Evolutionary conservation across 1,139 yeast species (phyloP).

Genomic region (Spathaspora sp.): DNA sequence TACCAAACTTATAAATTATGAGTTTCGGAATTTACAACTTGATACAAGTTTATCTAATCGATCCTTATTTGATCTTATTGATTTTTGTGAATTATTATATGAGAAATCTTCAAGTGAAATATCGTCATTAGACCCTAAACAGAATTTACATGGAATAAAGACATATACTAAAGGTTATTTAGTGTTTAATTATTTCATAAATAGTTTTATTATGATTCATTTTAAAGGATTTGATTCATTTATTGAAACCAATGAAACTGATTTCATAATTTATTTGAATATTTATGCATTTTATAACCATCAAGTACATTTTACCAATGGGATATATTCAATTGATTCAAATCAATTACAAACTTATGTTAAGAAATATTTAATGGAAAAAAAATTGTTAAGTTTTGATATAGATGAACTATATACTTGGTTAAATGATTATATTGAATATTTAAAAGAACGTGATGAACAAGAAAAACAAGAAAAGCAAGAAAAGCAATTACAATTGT

Average conservation of each 20-base stretch:
- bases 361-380: conserved; percentile 30
- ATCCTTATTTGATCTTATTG: conserved; percentile 45
- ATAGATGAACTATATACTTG: conserved; percentile 39
- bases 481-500: neutral
- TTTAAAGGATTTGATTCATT: conserved; percentile 46
- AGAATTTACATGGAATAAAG: conserved; percentile 22
- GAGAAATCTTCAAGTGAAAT: conserved; percentile 24
- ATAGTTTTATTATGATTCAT: conserved; percentile 44
- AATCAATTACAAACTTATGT: conserved; percentile 26
- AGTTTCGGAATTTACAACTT: conserved; percentile 38
- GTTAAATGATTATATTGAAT: conserved; percentile 43
- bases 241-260: conserved; percentile 37
- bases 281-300: conserved; percentile 43
- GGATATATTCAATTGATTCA: conserved; percentile 24
- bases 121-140: conserved; percentile 15
- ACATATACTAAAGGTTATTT: conserved; percentile 40
- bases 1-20: conserved; percentile 31
- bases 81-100: conserved; percentile 41
- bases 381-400: conserved; percentile 35
- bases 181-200: conserved; percentile 45
- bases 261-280: conserved; percentile 45
- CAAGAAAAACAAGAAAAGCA: neutral
- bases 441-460: conserved; percentile 34
- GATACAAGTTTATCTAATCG: conserved; percentile 30
- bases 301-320: conserved; percentile 25